These are phyloP conservation scores for Lentinula boryana DNA, from an alignment of 768 basidiomycete species.

Conservation along the genomic window DNA sequence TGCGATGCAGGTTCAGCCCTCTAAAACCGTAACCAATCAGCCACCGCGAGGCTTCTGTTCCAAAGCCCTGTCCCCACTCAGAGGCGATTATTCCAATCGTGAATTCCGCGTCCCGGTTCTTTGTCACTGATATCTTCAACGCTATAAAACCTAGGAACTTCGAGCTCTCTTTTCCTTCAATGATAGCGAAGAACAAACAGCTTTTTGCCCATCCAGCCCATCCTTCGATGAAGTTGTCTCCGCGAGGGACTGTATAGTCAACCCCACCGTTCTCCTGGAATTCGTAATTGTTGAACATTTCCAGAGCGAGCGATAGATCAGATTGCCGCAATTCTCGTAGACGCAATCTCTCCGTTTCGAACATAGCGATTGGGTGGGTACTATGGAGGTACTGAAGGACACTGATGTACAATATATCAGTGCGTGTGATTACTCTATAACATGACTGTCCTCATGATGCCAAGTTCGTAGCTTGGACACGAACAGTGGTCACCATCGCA, in stretches of 20 bases:
- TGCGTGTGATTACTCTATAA: background rate
- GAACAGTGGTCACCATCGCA: too few species aligned
- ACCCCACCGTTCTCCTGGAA: conserved; percentile 8
- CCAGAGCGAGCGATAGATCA: conserved; percentile 15
- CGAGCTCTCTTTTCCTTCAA: conserved; percentile 9
- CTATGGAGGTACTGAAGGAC: background rate
- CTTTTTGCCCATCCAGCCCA: conserved; percentile 8
- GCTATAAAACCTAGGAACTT: conserved; percentile 17
- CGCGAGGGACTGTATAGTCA: conserved; percentile 16
- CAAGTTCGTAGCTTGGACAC: too few species aligned
- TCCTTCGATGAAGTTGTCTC: conserved; percentile 13
- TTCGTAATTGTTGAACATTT: conserved; percentile 15
- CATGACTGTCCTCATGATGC: too few species aligned
- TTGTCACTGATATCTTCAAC: conserved; percentile 3
- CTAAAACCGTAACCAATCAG: conserved; percentile 16
- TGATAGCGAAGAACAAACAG: conserved; percentile 8
- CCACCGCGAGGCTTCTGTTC: too few species aligned
- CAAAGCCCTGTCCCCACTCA: too few species aligned
- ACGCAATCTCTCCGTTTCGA: conserved; percentile 18
- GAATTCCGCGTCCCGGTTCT: conserved; percentile 13
- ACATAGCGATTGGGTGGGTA: conserved; percentile 8
- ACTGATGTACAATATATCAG: background rate
- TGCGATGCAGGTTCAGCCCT: conserved; percentile 21
- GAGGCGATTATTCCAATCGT: conserved; percentile 13
- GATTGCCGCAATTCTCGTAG: conserved; percentile 7